Conservation (phyloP, 2,329 filamentous ascomycete species). For the Neoscytalidium dimidiatum region DNA sequence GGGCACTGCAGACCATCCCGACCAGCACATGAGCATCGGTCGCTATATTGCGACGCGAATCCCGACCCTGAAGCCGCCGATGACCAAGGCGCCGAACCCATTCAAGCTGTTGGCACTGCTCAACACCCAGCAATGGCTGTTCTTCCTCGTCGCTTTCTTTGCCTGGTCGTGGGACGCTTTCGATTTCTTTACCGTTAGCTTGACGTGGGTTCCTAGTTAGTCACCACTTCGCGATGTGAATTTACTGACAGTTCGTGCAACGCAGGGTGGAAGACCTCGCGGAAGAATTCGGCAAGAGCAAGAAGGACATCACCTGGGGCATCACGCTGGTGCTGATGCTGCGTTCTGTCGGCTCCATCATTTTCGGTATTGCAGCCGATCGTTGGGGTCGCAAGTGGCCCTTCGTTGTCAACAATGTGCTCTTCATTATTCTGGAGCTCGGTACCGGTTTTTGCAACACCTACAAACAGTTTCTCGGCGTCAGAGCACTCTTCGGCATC, state of each 20-base stretch:
- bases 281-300: conserved; percentile 54
- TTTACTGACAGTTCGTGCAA: background rate
- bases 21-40: conserved; percentile 39
- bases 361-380: conserved; percentile 57
- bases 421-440: conserved; percentile 63
- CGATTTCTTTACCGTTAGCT: conserved; percentile 64
- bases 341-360: conserved; percentile 59
- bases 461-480: conserved; percentile 60
- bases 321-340: conserved; percentile 57
- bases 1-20: background rate
- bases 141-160: conserved; percentile 52
- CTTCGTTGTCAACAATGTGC: conserved; percentile 61
- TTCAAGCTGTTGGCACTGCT: conserved; percentile 53
- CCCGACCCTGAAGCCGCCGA: conserved; percentile 57
- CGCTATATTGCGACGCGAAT: conserved; percentile 57
- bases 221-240: background rate
- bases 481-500: conserved; percentile 62
- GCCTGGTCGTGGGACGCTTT: conserved; percentile 56
- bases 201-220: conserved; percentile 38
- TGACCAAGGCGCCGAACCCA: conserved; percentile 57
- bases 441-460: conserved; percentile 62
- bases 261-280: conserved; percentile 51
- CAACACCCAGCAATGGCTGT: conserved; percentile 60
- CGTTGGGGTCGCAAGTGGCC: conserved; percentile 59
- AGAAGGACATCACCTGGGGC: conserved; percentile 63